Conservation (phyloP, 1,284 basidiomycete species). For the Uromyces viciae-fabae region DNA sequence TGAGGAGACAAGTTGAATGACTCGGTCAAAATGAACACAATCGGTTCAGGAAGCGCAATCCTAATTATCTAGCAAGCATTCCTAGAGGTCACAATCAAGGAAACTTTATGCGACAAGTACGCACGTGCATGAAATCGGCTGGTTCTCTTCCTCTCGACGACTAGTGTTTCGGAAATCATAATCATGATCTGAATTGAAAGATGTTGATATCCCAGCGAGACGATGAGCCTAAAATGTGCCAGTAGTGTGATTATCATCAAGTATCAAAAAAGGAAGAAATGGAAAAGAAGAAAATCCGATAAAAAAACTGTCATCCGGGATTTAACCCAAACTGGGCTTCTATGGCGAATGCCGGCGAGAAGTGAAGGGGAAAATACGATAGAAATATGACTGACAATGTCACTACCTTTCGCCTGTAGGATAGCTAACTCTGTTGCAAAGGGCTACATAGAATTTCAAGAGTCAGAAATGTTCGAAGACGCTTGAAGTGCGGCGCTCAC, state of each 20-base stretch:
- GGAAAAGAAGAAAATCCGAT: neutral
- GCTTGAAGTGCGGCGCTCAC: neutral
- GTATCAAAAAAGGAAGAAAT: no score
- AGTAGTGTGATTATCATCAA: neutral
- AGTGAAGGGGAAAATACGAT: neutral
- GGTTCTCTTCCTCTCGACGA: neutral
- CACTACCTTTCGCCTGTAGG: conserved; percentile 11
- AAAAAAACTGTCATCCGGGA: neutral
- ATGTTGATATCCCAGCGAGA: conserved; percentile 9
- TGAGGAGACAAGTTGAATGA: neutral
- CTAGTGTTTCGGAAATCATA: neutral
- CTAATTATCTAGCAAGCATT: no score
- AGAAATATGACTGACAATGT: conserved; percentile 30
- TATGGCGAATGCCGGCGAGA: neutral
- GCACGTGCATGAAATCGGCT: neutral
- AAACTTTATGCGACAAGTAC: no score
- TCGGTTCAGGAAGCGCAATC: no score
- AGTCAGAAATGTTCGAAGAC: neutral
- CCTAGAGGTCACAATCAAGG: no score
- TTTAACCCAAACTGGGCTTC: neutral
- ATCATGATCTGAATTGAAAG: neutral
- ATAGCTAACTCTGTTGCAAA: conserved; percentile 41
- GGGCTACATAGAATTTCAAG: conserved; percentile 10
- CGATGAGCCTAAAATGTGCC: conserved; percentile 3
- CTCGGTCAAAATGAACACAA: no score